A percentile compares a stretch with the other conserved stretches of the same genome.
phyloP scores from a whole-genome alignment of 2,329 filamentous ascomycete genomes.

The Coniochaeta sp. region DNA sequence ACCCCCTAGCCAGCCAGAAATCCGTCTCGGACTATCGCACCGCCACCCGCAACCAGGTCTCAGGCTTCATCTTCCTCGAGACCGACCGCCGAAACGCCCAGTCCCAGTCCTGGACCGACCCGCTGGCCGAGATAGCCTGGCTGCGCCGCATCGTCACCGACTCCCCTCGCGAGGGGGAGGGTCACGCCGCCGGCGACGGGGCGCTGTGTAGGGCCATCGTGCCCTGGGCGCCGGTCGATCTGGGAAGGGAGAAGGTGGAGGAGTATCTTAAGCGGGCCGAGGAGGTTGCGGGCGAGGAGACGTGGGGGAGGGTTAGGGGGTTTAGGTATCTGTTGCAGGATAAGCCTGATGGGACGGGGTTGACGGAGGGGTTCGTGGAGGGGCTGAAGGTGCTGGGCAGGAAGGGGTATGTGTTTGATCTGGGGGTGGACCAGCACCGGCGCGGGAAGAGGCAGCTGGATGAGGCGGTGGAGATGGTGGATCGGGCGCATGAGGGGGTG shows the following conservation, averaged over 20 bases:
- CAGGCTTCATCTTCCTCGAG: slow-evolving; percentile 18
- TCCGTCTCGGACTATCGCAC: slow-evolving; percentile 56
- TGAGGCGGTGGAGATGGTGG: slow-evolving; percentile 64
- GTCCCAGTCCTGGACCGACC: slow-evolving; percentile 53
- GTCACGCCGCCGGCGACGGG: slow-evolving; percentile 43
- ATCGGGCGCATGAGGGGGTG: slow-evolving; percentile 55
- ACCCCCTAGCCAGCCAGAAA: slow-evolving; percentile 55
- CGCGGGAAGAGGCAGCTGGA: slow-evolving; percentile 67
- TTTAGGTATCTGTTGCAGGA: slow-evolving; percentile 81
- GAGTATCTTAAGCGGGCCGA: slow-evolving; percentile 58
- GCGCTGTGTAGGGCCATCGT: slow-evolving; percentile 61
- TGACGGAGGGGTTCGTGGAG: slow-evolving; percentile 57
- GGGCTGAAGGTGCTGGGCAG: slow-evolving; percentile 57
- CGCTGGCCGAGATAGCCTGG: slow-evolving; percentile 66
- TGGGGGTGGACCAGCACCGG: slow-evolving; percentile 75
- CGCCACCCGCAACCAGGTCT: slow-evolving; percentile 31
- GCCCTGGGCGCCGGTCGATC: slow-evolving; percentile 78
- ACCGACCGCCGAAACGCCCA: slow-evolving; percentile 37
- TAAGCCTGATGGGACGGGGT: slow-evolving; percentile 58
- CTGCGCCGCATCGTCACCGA: slow-evolving; percentile 60
- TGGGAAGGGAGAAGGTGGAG: slow-evolving; percentile 50
- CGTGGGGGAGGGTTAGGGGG: slow-evolving; percentile 64
- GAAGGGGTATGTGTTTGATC: slow-evolving; percentile 65
- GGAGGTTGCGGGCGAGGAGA: slow-evolving; percentile 49
- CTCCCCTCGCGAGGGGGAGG: slow-evolving; percentile 39